These are phyloP conservation scores for Pelargonium fulgidum DNA, from an alignment of 441 rosid species.

Conservation along the genomic window DNA sequence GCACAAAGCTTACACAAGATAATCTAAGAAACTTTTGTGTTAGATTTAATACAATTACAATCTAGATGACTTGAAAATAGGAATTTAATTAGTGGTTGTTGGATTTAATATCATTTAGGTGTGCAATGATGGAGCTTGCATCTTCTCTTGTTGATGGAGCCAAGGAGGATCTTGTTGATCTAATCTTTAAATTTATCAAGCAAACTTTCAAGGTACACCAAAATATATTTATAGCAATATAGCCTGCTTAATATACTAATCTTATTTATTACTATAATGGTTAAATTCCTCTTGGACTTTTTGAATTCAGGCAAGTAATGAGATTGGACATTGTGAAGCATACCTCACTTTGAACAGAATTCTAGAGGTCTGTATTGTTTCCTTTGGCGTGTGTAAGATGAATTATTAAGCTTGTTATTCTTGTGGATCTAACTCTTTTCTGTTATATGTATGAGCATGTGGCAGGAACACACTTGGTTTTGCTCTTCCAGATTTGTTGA, in stretches of 20 bases:
- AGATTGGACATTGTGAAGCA: slow-evolving; percentile 52
- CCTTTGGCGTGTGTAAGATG: slow-evolving; percentile 9
- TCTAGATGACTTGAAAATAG: background rate
- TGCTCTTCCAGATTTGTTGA: slow-evolving; percentile 57
- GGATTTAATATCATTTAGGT: slow-evolving; percentile 35
- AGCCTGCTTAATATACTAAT: background rate
- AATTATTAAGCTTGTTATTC: slow-evolving; percentile 6
- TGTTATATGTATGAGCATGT: slow-evolving; percentile 19
- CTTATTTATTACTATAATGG: background rate
- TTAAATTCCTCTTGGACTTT: slow-evolving; percentile 21
- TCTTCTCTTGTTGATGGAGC: slow-evolving; percentile 73
- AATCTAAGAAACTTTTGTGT: background rate
- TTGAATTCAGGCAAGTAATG: slow-evolving; percentile 42
- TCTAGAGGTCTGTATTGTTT: slow-evolving; percentile 46
- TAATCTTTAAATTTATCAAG: slow-evolving; percentile 54
- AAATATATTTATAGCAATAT: background rate
- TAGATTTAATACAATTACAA: background rate
- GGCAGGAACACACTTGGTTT: slow-evolving; percentile 76
- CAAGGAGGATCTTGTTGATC: slow-evolving; percentile 53
- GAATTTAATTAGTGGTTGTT: background rate
- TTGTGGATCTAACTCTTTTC: slow-evolving; percentile 19
- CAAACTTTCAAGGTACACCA: slow-evolving; percentile 47
- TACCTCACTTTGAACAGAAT: slow-evolving; percentile 61
- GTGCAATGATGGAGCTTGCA: slow-evolving; percentile 58
- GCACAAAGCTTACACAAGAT: background rate